Conservation (phyloP, 1,284 basidiomycete species). For the Apiotrichum laibachii region DNA sequence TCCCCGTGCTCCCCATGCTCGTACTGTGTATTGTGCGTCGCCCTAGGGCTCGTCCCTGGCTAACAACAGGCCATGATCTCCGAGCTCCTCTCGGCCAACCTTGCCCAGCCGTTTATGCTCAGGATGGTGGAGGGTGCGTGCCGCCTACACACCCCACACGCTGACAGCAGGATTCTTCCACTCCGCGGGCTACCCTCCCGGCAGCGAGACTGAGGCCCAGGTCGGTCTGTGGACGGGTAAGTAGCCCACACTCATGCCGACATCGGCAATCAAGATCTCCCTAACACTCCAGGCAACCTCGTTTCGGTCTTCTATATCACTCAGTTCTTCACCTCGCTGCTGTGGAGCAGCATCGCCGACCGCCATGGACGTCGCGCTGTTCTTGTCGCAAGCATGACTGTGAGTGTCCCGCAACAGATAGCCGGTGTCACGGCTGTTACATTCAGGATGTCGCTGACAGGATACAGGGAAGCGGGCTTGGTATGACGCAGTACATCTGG, state of each 20-base stretch:
- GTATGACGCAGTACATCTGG: constrained; percentile 11
- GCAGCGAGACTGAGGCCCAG: constrained; percentile 46
- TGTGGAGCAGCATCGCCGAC: constrained; percentile 90
- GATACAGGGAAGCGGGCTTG: constrained; percentile 41
- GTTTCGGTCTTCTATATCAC: constrained; percentile 56
- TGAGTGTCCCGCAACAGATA: constrained; percentile 57
- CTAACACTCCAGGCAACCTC: constrained; percentile 42
- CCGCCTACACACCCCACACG: too few relatives aligned
- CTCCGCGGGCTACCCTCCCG: constrained; percentile 29
- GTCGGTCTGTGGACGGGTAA: constrained; percentile 51
- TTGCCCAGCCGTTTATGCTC: constrained; percentile 80
- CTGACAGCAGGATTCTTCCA: constrained; percentile 37
- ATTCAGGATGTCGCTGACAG: constrained; percentile 11
- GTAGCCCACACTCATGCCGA: not conserved
- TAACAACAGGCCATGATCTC: constrained; percentile 74
- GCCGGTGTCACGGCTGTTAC: not conserved
- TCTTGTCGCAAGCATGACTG: constrained; percentile 77
- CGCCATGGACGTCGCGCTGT: constrained; percentile 84
- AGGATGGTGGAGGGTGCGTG: constrained; percentile 84
- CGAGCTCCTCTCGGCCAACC: constrained; percentile 86
- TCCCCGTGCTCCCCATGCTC: constrained; percentile 82
- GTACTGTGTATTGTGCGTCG: constrained; percentile 79
- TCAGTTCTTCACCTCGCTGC: constrained; percentile 81
- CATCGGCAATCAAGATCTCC: not conserved
- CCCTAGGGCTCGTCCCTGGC: too few relatives aligned